A percentile compares a stretch with the other conserved stretches of the same genome.
phyloP scores from a whole-genome alignment of 495 filamentous ascomycete genomes.

The Neurospora sp. region DNA sequence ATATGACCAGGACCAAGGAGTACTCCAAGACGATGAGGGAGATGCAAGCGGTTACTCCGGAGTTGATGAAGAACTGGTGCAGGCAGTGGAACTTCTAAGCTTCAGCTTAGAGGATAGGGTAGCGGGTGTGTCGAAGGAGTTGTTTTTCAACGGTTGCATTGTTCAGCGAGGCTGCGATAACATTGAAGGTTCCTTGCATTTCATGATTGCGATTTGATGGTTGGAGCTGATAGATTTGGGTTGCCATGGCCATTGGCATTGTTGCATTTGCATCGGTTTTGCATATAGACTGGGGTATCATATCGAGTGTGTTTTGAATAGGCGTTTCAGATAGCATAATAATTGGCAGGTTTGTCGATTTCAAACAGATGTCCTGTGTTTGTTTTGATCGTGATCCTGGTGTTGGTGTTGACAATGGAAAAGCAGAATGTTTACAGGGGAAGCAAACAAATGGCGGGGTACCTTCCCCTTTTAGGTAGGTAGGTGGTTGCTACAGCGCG shows the following conservation, averaged over 20 bases:
- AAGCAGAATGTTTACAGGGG: neutral
- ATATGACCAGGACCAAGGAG: constrained; percentile 17
- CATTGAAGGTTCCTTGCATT: no score
- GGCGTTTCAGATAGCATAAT: neutral
- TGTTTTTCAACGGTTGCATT: neutral
- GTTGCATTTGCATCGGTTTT: neutral
- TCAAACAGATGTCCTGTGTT: neutral
- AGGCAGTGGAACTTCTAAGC: constrained; percentile 34
- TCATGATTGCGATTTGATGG: no score
- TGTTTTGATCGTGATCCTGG: neutral
- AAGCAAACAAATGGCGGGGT: neutral
- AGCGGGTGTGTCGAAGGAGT: no score
- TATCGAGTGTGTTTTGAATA: neutral
- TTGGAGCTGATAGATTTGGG: neutral
- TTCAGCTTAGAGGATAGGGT: no score
- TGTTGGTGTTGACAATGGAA: neutral
- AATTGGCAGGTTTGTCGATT: neutral
- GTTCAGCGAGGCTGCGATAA: neutral
- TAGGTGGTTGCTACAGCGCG: neutral
- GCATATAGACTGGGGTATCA: neutral
- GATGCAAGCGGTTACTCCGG: constrained; percentile 26
- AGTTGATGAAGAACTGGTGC: constrained; percentile 42
- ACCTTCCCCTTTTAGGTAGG: no score
- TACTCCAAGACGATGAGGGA: constrained; percentile 28
- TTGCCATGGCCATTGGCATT: neutral